phyloP scores from a whole-genome alignment of 176 grass and related monocot species.

The Areca catechu region DNA sequence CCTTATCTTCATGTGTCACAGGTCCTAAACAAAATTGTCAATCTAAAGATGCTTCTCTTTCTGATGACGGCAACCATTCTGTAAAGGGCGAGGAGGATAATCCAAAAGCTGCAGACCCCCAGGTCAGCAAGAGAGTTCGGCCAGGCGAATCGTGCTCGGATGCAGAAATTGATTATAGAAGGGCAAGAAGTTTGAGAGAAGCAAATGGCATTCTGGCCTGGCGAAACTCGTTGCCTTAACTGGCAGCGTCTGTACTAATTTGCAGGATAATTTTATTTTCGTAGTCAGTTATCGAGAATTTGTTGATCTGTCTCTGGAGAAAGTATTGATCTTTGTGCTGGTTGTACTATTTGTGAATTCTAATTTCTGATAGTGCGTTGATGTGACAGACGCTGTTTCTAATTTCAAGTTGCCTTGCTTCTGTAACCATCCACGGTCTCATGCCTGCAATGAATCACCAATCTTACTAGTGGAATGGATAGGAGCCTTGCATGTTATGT shows the following conservation, averaged over 20 bases:
- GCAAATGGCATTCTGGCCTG: slow-evolving; percentile 46
- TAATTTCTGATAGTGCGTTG: too few species aligned
- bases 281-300: slow-evolving; percentile 10
- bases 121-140: slow-evolving; percentile 44
- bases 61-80: not conserved
- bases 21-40: slow-evolving; percentile 2
- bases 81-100: slow-evolving; percentile 39
- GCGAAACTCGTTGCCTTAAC: slow-evolving; percentile 62
- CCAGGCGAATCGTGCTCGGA: slow-evolving; percentile 72
- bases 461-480: too few species aligned
- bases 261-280: slow-evolving; percentile 31
- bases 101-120: slow-evolving; percentile 41
- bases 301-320: too few species aligned
- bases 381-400: too few species aligned
- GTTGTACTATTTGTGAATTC: too few species aligned
- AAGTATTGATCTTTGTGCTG: too few species aligned
- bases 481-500: too few species aligned
- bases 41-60: slow-evolving; percentile 46
- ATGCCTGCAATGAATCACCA: too few species aligned
- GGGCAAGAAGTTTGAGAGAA: slow-evolving; percentile 97
- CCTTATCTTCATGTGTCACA: not conserved
- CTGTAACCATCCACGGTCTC: too few species aligned
- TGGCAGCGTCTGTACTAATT: slow-evolving; percentile 27
- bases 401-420: too few species aligned
- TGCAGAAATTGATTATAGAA: slow-evolving; percentile 86